Base-by-base conservation (phyloP, 2,329 filamentous ascomycete species). In the Canariomyces notabilis region DNA sequence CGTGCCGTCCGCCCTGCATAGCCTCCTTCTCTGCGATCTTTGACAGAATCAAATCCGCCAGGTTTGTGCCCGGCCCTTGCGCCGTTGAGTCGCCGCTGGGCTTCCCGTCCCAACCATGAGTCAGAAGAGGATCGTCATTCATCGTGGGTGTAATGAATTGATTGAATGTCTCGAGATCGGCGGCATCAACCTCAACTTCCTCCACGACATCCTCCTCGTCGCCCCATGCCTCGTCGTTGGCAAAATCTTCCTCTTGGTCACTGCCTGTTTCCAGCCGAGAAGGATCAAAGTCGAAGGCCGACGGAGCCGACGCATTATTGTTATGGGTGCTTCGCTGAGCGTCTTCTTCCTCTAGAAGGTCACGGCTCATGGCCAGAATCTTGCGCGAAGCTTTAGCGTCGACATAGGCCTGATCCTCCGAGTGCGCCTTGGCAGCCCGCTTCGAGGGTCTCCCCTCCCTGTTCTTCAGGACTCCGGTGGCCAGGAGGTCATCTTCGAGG, bases 21-120 rank as follows among this genome's bases (percentile, higher is more conserved):
- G 87, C 85, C 70, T 98, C 93, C 59, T 94, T 87, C 49, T 87
- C 85, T 4, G 89, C 89, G 61, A 98, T 98, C 69, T 95, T 95
- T 62, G 91, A 83, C 48, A 98, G 71, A 54, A 98, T 98, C 53
- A 98, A 72, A 61, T 95, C 90, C 14, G 93, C 89, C 47, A 98
- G 74, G 64, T 97, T 95, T 52, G 85, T 88, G 12, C 77, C 74
- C 48, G 76, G 71, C 12, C 74, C 73, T 33, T 71, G 70, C 29
- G 74, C 68, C 22, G 68, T 61, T 45, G 61, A 62, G 14, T 67
- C 67, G 11, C 69, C 54, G 5, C 50, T 51, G 71, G 40, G 66
- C 67, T 4, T 67, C 64, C 32, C 66, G 67, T 64, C 72, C 71
- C 73, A 79, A 21, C 78, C 78, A 35, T 86, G 79, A 63, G 83